Evolutionary conservation across 192 early-diverging fungal genomes (phyloP), one percentile per base, ranked within the genome.

Genomic region (Backusella australiensis): DNA sequence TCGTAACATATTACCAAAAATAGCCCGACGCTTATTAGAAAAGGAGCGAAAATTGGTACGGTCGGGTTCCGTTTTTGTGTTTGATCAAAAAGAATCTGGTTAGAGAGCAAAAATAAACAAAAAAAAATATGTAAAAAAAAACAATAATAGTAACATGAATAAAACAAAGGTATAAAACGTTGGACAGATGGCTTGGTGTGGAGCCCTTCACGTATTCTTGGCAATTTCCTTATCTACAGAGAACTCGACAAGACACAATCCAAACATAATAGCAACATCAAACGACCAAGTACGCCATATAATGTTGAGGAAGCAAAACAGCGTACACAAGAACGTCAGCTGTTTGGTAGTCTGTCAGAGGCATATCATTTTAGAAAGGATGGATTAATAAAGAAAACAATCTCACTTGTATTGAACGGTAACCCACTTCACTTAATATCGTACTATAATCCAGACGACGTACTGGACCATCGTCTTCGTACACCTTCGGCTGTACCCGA

Each of bases 181-280:
- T 96, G 94, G 94, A 96, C 94, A 4, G 94, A 95, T 72, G 93
- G 93, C 4, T 86, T 91, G 6, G 82, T 88, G 4, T 95, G 94
- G 94, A 92, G 92, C 34, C 94, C 94, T 9, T 94, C 93, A 4
- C 91, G 94, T 39, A 94, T 95, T 32, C 80, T 92, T 39, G 91
- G 91, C 65, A 93, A 93, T 67, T 95, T 94, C 70, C 77, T 95
- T 63, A 84, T 94, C 26, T 95, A 95, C 85, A 90, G 93, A 39
- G 94, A 95, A 77, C 79, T 89, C 14, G 88, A 89, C 72, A 68
- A 78, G n/a, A 72, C 72, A 26, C 46, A 70, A 7, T 34, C 35
- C 21, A 36, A 66, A 19, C 42, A 36, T 63, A 69, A 34, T 71
- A 44, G 32, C 26, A 34, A 32, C 8, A 49, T 23, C 9, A 71